phyloP scores from a whole-genome alignment of 1,284 basidiomycete genomes.

The Leccinum holopus region DNA sequence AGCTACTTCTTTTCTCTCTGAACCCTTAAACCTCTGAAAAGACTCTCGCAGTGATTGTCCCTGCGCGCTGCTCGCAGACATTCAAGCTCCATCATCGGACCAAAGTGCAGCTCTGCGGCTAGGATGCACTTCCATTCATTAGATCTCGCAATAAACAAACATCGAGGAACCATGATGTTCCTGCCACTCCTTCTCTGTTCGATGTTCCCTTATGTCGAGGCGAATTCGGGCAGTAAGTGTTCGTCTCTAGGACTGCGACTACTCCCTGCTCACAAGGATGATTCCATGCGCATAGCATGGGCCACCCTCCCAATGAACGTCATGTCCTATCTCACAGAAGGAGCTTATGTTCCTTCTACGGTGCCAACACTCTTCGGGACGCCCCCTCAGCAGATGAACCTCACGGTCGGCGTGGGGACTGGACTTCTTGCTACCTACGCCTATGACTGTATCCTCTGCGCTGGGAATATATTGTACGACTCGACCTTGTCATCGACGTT shows the following conservation, averaged over 20 bases:
- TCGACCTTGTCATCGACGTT: slow-evolving; percentile 27
- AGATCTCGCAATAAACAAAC: not conserved
- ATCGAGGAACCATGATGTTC: not conserved
- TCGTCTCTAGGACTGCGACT: not conserved
- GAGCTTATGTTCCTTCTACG: slow-evolving; percentile 12
- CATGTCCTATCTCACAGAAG: slow-evolving; percentile 17
- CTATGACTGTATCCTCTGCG: slow-evolving; percentile 29
- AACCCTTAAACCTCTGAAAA: not conserved
- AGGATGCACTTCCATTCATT: not conserved
- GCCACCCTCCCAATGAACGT: slow-evolving; percentile 27
- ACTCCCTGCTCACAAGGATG: not conserved
- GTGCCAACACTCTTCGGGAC: slow-evolving; percentile 25
- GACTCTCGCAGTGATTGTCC: not conserved
- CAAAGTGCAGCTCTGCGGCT: not conserved
- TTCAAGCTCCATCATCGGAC: too few relatives aligned
- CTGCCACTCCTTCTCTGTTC: slow-evolving; percentile 5
- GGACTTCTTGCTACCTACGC: slow-evolving; percentile 19
- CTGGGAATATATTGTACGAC: slow-evolving; percentile 25
- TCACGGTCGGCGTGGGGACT: slow-evolving; percentile 22
- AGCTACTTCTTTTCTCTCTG: not conserved
- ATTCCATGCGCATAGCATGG: slow-evolving; percentile 22
- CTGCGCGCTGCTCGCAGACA: too few relatives aligned
- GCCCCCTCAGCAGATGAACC: slow-evolving; percentile 29
- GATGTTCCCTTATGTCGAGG: slow-evolving; percentile 11
- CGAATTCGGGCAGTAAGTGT: slow-evolving; percentile 20